Evolutionary conservation across 2,329 filamentous ascomycete genomes (phyloP), one percentile per base, ranked within the genome.

Genomic region (Fusarium metavorans): DNA sequence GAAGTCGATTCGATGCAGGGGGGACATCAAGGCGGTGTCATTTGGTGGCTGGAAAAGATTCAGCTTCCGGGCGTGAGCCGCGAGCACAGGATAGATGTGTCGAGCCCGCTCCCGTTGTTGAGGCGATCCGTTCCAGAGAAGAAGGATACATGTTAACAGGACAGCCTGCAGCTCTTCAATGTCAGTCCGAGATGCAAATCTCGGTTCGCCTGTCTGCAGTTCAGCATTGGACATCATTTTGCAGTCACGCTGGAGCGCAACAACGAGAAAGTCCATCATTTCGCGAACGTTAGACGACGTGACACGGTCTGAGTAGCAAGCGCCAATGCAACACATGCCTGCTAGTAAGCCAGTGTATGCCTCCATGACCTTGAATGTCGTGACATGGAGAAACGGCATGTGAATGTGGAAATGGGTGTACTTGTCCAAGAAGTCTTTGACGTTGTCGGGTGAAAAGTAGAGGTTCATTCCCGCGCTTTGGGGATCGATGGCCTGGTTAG

Each of bases 351-450:
- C 91, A 70, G 91, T 90, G 80, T 92, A 91, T 56, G 91, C 89
- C 71, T 91, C 88, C 71, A 88, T 85, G 63, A 93, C 88, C 78
- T 91, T 88, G 82, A 95, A 94, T 10, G 92, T 93, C 39, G 92
- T 89, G 80, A 92, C 87, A 79, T 95, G 92, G 62, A 95, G 87
- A 75, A 93, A 87, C 23, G 92, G 91, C 84, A 93, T 94, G 81
- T 95, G 93, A 70, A 90, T 88, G 81, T 94, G 91, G 81, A 92
- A 94, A 81, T 93, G 91, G 69, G 88, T 90, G 85, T 93, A 94
- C 78, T 91, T 88, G 77, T 92, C 88, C 81, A 94, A 87, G 80
- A 94, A 94, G 79, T 92, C 88, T 84, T 91, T 91, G 80, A 94
- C 87, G 81, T 93, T 93, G 76, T 92, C 89, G 69, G 90, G 87